Evolutionary conservation across 2,329 filamentous ascomycete genomes (phyloP), one percentile per base, ranked within the genome.

Genomic region (Fusarium keratoplasticum): DNA sequence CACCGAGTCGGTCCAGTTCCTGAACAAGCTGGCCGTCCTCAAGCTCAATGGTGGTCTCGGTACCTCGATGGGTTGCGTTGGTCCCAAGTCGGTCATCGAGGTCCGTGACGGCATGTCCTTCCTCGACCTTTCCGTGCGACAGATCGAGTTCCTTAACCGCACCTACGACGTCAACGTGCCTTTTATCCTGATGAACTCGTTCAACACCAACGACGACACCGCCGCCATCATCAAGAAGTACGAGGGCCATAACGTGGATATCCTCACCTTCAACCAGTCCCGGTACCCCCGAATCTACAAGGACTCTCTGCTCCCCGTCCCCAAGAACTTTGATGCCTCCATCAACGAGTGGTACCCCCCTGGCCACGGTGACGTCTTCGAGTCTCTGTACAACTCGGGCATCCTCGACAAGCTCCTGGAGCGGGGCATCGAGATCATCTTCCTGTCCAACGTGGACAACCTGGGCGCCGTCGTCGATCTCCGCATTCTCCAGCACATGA

Each of bases 151-250:
- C 89, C 93, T 99, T 79, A 99, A 99, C 93, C 94, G 95, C 85
- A 98, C 95, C 76, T 98, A 98, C 88, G 91, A 93, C 79, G 95
- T 97, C 84, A 98, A 98, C 83, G 96, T 99, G 36, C 96, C 96
- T 58, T 98, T 99, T 86, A 92, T 99, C 78, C 92, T 99, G 80
- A 99, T 99, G 96, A 99, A 99, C 92, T 98, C 96, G 65, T 99
- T 99, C 94, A 99, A 99, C 91, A 99, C 96, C 83, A 95, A 99
- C 84, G 91, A 96, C 80, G 96, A 99, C 83, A 99, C 96, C 61
- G 95, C 95, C 73, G 95, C 95, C 86, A 99, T 99, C 87, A 99
- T 99, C 89, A 99, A 99, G 92, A 99, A 99, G 89, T 99, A 98
- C 87, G 96, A 99, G 88, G 96, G 96, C 75, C 96, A 99, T 91